phyloP scores from a whole-genome alignment of 2,329 filamentous ascomycete species.

The Thermomyces lanuginosus region DNA sequence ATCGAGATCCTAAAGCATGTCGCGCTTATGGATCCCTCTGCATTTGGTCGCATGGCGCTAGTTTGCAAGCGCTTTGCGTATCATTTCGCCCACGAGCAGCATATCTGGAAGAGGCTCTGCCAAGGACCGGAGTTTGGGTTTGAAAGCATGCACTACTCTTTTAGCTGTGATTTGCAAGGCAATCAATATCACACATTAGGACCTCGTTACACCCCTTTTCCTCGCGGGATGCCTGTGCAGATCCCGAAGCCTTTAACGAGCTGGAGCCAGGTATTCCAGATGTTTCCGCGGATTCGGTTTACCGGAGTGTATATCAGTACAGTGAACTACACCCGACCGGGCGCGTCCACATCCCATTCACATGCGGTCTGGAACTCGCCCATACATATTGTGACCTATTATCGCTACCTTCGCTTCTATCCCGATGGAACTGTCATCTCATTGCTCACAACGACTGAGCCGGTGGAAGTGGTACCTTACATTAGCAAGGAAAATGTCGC shows the following conservation, averaged over 20 bases:
- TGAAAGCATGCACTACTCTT: slow-evolving; percentile 66
- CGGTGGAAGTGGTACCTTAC: slow-evolving; percentile 71
- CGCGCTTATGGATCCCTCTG: slow-evolving; percentile 57
- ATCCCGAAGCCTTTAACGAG: slow-evolving; percentile 27
- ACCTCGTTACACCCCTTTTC: slow-evolving; percentile 21
- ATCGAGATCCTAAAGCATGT: slow-evolving; percentile 62
- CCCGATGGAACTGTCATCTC: slow-evolving; percentile 72
- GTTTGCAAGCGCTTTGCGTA: slow-evolving; percentile 83
- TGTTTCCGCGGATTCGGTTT: slow-evolving; percentile 74
- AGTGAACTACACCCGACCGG: slow-evolving; percentile 81
- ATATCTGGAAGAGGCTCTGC: slow-evolving; percentile 68
- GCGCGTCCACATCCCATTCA: slow-evolving; percentile 49
- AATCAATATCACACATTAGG: slow-evolving; percentile 17
- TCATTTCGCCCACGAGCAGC: slow-evolving; percentile 66
- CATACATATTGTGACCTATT: slow-evolving; percentile 93
- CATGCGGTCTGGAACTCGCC: slow-evolving; percentile 63
- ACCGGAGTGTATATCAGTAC: slow-evolving; percentile 94
- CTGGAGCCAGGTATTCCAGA: slow-evolving; percentile 58
- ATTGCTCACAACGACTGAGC: slow-evolving; percentile 65
- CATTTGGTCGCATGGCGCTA: slow-evolving; percentile 56
- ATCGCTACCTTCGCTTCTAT: slow-evolving; percentile 90
- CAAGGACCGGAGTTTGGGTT: slow-evolving; percentile 61
- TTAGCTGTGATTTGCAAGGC: slow-evolving; percentile 45
- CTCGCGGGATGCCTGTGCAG: slow-evolving; percentile 12
- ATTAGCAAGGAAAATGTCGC: slow-evolving; percentile 54